Evolutionary conservation across 2,329 filamentous ascomycete genomes (phyloP).

Genomic region (Zymoseptoria crescenta): DNA sequence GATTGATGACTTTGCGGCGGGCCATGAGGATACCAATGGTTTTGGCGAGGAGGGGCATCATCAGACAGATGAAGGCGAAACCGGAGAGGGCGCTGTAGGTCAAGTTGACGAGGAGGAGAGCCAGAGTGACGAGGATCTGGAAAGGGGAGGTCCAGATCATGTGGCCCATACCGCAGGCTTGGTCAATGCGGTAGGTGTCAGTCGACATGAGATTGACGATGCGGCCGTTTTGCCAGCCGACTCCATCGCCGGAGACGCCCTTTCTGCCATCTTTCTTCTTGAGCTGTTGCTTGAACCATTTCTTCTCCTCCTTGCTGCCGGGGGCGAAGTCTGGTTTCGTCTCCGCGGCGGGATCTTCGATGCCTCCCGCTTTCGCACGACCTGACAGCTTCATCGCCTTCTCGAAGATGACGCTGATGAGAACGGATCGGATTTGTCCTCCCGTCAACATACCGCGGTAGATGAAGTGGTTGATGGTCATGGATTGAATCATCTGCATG

Average conservation of each 20-base stretch:
- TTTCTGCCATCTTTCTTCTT: constrained; percentile 36
- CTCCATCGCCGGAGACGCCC: constrained; percentile 58
- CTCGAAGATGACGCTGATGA: constrained; percentile 83
- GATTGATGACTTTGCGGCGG: constrained; percentile 75
- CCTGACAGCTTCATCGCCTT: constrained; percentile 87
- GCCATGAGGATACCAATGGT: constrained; percentile 70
- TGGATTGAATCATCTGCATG: constrained; percentile 77
- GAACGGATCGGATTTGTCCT: constrained; percentile 68
- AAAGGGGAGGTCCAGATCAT: constrained; percentile 83
- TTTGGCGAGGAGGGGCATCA: constrained; percentile 67
- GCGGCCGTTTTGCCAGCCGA: constrained; percentile 86
- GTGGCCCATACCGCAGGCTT: constrained; percentile 82
- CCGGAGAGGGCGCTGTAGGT: constrained; percentile 84
- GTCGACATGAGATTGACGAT: constrained; percentile 93
- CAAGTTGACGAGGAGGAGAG: constrained; percentile 76
- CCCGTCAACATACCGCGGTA: constrained; percentile 89
- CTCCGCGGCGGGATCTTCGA: constrained; percentile 32
- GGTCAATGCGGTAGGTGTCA: constrained; percentile 87
- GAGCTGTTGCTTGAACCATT: constrained; percentile 42
- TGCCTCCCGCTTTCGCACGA: constrained; percentile 75
- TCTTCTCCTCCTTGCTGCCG: constrained; percentile 44
- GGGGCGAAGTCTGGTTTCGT: constrained; percentile 37
- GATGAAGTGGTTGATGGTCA: constrained; percentile 83
- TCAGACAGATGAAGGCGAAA: constrained; percentile 71
- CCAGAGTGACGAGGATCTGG: constrained; percentile 67